Evolutionary conservation across 2,329 filamentous ascomycete species (phyloP).

Genomic region (Didymella pomorum): DNA sequence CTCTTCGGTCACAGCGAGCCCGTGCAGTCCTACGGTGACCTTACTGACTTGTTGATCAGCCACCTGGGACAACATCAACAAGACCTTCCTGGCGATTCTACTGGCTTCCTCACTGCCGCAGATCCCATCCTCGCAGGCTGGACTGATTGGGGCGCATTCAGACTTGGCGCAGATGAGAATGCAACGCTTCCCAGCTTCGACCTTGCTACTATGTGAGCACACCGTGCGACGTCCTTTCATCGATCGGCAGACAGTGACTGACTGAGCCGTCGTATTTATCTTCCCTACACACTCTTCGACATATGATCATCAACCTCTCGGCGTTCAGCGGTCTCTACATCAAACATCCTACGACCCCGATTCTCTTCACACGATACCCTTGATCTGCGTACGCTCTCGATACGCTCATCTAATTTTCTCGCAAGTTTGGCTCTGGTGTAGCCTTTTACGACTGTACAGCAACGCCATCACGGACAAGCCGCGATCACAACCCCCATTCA

Average conservation of each 20-base stretch:
- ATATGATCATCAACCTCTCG: not conserved
- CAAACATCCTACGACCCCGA: not conserved
- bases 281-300: not conserved
- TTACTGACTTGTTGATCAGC: constrained; percentile 10
- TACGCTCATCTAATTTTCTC: not conserved
- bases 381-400: not conserved
- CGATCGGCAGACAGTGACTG: not conserved
- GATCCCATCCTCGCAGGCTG: not conserved
- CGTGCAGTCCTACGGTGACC: constrained; percentile 12
- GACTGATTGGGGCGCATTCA: constrained; percentile 26
- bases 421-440: not conserved
- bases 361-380: constrained; percentile 5
- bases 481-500: not conserved
- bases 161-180: constrained; percentile 29
- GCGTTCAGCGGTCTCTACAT: not conserved
- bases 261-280: not conserved
- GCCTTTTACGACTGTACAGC: not conserved
- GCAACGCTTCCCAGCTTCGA: constrained; percentile 30
- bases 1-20: not conserved
- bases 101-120: not conserved
- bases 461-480: not conserved
- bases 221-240: not conserved
- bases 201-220: not conserved
- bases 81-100: not conserved
- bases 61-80: not conserved